A percentile compares a stretch with the other conserved stretches of the same genome.
Evolutionary conservation across 768 basidiomycete species (phyloP).

Genomic region (Hygrocybe punicea): DNA sequence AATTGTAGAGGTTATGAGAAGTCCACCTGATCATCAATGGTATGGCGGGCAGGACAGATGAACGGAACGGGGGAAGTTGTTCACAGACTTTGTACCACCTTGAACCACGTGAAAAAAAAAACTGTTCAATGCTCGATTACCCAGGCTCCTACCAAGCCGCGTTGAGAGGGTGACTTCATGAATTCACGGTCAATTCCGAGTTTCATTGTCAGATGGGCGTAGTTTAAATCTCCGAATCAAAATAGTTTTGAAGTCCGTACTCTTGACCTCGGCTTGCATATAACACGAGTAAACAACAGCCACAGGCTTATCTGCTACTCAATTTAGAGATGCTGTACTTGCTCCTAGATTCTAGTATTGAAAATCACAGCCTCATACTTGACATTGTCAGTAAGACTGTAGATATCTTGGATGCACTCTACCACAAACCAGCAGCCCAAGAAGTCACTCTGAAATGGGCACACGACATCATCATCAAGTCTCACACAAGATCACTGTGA

Average conservation of each 20-base stretch:
- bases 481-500: neutral
- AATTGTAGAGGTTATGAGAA: slow-evolving; percentile 44
- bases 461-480: neutral
- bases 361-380: neutral
- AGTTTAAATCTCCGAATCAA: no score
- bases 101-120: no score
- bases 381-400: neutral
- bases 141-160: no score
- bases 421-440: neutral
- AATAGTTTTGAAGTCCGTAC: neutral
- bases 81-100: no score
- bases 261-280: neutral
- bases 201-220: no score
- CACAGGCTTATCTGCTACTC: no score
- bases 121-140: no score
- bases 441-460: neutral
- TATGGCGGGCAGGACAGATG: slow-evolving; percentile 36
- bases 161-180: no score
- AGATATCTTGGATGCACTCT: neutral
- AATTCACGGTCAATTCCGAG: no score
- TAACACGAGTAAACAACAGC: neutral
- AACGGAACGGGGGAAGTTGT: no score
- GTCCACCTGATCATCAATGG: slow-evolving; percentile 47
- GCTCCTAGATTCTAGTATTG: no score
- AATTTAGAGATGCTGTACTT: no score